phyloP scores from a whole-genome alignment of 805 yeast genomes.

The Suhomyces prunicola region DNA sequence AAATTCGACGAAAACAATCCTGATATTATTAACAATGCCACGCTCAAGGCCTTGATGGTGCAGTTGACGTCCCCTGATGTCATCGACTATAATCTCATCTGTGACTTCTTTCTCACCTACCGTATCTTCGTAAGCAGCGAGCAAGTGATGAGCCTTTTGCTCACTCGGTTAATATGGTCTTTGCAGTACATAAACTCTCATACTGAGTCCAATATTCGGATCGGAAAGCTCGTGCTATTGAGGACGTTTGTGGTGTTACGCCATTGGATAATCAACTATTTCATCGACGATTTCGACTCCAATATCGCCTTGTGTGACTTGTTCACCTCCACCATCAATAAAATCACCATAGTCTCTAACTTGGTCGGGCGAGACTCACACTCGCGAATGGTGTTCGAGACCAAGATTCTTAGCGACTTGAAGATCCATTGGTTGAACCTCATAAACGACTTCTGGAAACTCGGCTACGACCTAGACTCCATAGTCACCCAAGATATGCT shows the following conservation, averaged over 20 bases:
- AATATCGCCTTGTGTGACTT: slow-evolving; percentile 32
- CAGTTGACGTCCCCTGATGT: slow-evolving; percentile 69
- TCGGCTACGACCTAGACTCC: slow-evolving; percentile 19
- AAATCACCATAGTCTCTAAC: slow-evolving; percentile 34
- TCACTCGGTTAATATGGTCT: slow-evolving; percentile 73
- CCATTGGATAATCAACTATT: slow-evolving; percentile 88
- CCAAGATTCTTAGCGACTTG: slow-evolving; percentile 36
- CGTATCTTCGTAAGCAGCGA: slow-evolving; percentile 63
- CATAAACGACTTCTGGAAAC: slow-evolving; percentile 30
- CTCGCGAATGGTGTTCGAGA: slow-evolving; percentile 28
- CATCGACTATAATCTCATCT: slow-evolving; percentile 71
- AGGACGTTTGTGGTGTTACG: slow-evolving; percentile 84
- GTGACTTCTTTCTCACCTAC: slow-evolving; percentile 85
- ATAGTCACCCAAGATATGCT: slow-evolving; percentile 12
- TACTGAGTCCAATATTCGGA: slow-evolving; percentile 23
- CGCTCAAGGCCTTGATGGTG: slow-evolving; percentile 48
- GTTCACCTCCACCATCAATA: slow-evolving; percentile 48
- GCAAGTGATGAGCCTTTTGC: slow-evolving; percentile 56
- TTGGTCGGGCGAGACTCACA: slow-evolving; percentile 16
- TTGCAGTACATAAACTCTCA: slow-evolving; percentile 40
- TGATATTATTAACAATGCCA: slow-evolving; percentile 34
- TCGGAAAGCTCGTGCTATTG: slow-evolving; percentile 66
- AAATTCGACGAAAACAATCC: slow-evolving; percentile 34
- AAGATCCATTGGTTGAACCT: slow-evolving; percentile 40
- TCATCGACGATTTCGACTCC: slow-evolving; percentile 66